These are phyloP conservation scores for Schizosaccharomyces versatilis DNA, from an alignment of 1,139 yeast genomes.

Conservation along the genomic window DNA sequence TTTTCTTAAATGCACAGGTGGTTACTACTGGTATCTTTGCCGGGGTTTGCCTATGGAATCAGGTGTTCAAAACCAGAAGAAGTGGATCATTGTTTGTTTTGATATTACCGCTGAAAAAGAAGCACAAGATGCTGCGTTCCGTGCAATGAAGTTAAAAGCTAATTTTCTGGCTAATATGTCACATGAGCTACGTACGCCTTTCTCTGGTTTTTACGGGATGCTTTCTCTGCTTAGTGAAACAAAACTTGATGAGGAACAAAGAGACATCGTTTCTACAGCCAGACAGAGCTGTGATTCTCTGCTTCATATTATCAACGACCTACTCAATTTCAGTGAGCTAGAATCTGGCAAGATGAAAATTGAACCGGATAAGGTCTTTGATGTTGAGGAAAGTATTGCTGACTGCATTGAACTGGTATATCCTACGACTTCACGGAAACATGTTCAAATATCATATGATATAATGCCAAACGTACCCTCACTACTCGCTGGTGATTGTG, in stretches of 20 bases:
- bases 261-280: constrained; percentile 61
- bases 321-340: constrained; percentile 59
- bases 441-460: constrained; percentile 9
- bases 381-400: constrained; percentile 19
- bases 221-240: constrained; percentile 70
- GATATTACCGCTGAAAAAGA: constrained; percentile 19
- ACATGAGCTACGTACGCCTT: constrained; percentile 68
- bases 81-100: constrained; percentile 20
- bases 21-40: constrained; percentile 17
- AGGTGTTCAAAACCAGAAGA: constrained; percentile 17
- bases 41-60: constrained; percentile 18
- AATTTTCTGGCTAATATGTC: constrained; percentile 6
- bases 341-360: constrained; percentile 60
- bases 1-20: not conserved
- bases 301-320: constrained; percentile 57
- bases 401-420: constrained; percentile 8
- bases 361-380: constrained; percentile 36
- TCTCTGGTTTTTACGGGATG: constrained; percentile 85
- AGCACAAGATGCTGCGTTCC: constrained; percentile 19
- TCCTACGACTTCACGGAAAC: constrained; percentile 6
- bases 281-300: constrained; percentile 56
- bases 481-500: constrained; percentile 67
- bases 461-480: constrained; percentile 23
- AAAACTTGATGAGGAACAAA: constrained; percentile 51
- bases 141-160: constrained; percentile 13